Evolutionary conservation across 805 yeast species (phyloP).

Genomic region (Starmerella etchellsii): DNA sequence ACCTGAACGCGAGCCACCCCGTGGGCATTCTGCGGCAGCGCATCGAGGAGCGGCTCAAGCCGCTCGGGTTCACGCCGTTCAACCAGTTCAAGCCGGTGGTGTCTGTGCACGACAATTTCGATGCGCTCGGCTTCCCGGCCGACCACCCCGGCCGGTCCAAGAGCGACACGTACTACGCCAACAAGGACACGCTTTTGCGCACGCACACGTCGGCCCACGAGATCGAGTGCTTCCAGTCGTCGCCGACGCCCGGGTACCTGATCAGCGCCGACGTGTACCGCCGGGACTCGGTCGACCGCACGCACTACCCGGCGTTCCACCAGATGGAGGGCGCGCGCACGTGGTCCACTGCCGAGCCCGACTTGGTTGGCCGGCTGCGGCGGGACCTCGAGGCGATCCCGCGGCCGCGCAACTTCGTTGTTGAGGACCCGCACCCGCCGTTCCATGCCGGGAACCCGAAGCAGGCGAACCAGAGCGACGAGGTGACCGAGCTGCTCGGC

Average conservation of each 20-base stretch:
- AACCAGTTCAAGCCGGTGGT: constrained; percentile 77
- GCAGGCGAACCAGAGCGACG: constrained; percentile 59
- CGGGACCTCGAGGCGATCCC: constrained; percentile 56
- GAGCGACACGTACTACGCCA: constrained; percentile 86
- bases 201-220: constrained; percentile 98
- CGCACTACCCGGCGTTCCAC: constrained; percentile 95
- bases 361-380: constrained; percentile 35
- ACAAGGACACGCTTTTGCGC: constrained; percentile 56
- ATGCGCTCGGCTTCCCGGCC: constrained; percentile 74
- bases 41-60: constrained; percentile 54
- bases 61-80: constrained; percentile 56
- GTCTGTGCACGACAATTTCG: constrained; percentile 72
- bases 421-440: constrained; percentile 58
- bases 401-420: constrained; percentile 44
- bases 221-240: constrained; percentile 58
- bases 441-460: constrained; percentile 58
- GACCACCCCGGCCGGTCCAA: constrained; percentile 91
- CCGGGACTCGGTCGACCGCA: constrained; percentile 86
- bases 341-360: constrained; percentile 48
- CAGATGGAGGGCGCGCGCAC: constrained; percentile 94
- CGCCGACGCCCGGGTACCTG: constrained; percentile 70
- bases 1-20: constrained; percentile 67
- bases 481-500: constrained; percentile 56
- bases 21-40: constrained; percentile 70
- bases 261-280: constrained; percentile 94